phyloP scores from a whole-genome alignment of 257 asterid genomes.

The Euphrasia confusa region DNA sequence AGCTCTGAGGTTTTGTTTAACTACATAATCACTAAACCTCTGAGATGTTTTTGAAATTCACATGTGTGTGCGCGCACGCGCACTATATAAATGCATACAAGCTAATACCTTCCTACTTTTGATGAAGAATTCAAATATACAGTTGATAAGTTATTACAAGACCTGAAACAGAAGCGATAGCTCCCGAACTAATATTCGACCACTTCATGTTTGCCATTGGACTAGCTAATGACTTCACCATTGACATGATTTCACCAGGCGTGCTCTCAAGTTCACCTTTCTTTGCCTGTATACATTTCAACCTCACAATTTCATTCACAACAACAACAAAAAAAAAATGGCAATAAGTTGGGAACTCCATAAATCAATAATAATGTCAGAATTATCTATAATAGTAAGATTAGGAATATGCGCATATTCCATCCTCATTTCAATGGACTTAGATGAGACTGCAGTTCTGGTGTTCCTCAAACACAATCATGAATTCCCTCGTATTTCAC shows the following conservation, averaged over 20 bases:
- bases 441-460: conserved; percentile 73
- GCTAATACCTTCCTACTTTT: too few species aligned
- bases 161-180: too few species aligned
- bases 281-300: conserved; percentile 63
- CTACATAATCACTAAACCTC: too few species aligned
- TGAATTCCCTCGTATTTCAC: not conserved
- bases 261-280: conserved; percentile 98
- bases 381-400: conserved; percentile 75
- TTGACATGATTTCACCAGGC: conserved; percentile 26
- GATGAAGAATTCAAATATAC: too few species aligned
- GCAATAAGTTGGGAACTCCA: not conserved
- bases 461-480: conserved; percentile 38
- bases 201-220: too few species aligned
- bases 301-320: conserved; percentile 10
- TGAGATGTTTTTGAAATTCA: too few species aligned
- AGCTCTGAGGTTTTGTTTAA: too few species aligned
- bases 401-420: conserved; percentile 99
- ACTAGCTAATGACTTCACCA: conserved; percentile 37
- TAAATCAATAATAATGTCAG: not conserved
- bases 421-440: conserved; percentile 87
- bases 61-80: too few species aligned
- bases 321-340: not conserved
- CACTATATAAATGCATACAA: too few species aligned
- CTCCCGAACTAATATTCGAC: too few species aligned
- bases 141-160: too few species aligned